These are phyloP conservation scores for Incumbomyces delicatus DNA, from an alignment of 2,329 filamentous ascomycete genomes.

Conservation along the genomic window DNA sequence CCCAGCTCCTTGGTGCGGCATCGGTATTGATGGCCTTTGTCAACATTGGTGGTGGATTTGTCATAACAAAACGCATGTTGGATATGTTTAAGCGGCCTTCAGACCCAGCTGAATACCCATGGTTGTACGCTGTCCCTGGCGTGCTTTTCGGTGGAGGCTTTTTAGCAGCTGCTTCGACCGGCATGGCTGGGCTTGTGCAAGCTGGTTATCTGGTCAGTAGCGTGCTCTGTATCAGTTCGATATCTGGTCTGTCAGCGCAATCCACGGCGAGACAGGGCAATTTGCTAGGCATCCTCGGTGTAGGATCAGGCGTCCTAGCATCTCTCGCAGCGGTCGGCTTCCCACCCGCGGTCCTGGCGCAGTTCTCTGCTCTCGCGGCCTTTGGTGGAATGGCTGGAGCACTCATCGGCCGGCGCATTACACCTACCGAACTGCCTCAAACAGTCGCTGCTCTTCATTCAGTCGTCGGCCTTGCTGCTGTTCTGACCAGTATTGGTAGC, in stretches of 20 bases:
- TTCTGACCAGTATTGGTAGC: conserved; percentile 78
- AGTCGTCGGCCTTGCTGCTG: conserved; percentile 79
- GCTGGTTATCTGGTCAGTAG: conserved; percentile 81
- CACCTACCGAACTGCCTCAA: conserved; percentile 77
- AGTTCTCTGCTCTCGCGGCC: conserved; percentile 68
- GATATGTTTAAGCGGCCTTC: conserved; percentile 83
- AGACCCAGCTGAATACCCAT: conserved; percentile 79
- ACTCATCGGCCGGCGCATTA: conserved; percentile 75
- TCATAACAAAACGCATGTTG: conserved; percentile 87
- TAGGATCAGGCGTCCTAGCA: conserved; percentile 70
- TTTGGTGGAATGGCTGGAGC: conserved; percentile 59
- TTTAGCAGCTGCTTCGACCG: conserved; percentile 67
- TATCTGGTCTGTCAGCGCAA: conserved; percentile 74
- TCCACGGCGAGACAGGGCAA: conserved; percentile 76
- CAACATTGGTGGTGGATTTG: conserved; percentile 80
- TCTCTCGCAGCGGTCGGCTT: conserved; percentile 76
- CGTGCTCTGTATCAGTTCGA: conserved; percentile 67
- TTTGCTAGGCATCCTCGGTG: conserved; percentile 75
- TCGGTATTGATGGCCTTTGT: conserved; percentile 81
- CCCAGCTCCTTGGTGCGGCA: conserved; percentile 65
- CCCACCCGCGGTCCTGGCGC: conserved; percentile 63
- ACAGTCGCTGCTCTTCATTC: conserved; percentile 84
- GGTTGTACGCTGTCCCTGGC: conserved; percentile 72
- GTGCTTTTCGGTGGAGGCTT: conserved; percentile 72
- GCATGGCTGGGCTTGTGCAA: conserved; percentile 73